Evolutionary conservation across 768 basidiomycete genomes (phyloP).

Genomic region (Polyporus arcularius): DNA sequence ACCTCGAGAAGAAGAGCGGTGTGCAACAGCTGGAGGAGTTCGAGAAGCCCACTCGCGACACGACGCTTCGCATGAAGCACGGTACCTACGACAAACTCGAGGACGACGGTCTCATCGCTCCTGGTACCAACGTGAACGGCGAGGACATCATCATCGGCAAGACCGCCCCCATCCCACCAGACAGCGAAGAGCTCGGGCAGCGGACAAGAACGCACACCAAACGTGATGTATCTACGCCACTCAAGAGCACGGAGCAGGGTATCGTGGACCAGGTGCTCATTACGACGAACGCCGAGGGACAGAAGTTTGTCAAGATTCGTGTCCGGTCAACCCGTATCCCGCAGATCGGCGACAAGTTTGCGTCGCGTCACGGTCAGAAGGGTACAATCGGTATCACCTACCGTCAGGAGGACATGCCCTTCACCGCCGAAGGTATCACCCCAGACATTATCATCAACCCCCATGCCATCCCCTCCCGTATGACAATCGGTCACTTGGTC

Average conservation of each 20-base stretch:
- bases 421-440: constrained; percentile 94
- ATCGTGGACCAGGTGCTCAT: constrained; percentile 97
- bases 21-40: constrained; percentile 92
- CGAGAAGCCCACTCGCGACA: constrained; percentile 92
- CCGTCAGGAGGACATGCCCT: constrained; percentile 99
- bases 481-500: constrained; percentile 99
- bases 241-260: constrained; percentile 97
- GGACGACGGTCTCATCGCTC: constrained; percentile 93
- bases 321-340: constrained; percentile 95
- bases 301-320: constrained; percentile 98
- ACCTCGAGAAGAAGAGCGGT: constrained; percentile 96
- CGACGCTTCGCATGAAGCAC: constrained; percentile 94
- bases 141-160: constrained; percentile 99
- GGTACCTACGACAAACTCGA: constrained; percentile 99
- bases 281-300: constrained; percentile 93
- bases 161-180: constrained; percentile 94
- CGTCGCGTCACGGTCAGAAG: constrained; percentile 99
- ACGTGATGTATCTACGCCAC: constrained; percentile 94
- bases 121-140: constrained; percentile 91
- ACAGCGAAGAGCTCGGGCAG: constrained; percentile 96
- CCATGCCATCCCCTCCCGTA: constrained; percentile 99
- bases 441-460: constrained; percentile 99
- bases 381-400: constrained; percentile 99
- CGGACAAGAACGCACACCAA: constrained; percentile 91
- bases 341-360: constrained; percentile 99